A percentile compares a stretch with the other conserved stretches of the same genome.
phyloP scores from a whole-genome alignment of 371 early-diverging fungal genomes.

The Dentiscutata heterogama region DNA sequence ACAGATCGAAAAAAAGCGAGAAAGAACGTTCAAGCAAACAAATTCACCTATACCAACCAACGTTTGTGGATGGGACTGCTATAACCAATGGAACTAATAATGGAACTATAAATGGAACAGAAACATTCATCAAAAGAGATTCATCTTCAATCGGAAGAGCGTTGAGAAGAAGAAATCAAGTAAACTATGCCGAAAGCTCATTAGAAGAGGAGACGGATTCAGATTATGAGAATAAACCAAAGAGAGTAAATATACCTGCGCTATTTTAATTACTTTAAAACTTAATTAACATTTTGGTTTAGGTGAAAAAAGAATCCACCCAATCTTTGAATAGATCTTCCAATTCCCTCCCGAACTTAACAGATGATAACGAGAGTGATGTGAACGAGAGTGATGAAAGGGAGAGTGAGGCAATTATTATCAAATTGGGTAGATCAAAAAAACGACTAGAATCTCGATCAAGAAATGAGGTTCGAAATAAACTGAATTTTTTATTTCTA shows the following conservation, averaged over 20 bases:
- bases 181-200: too few species aligned
- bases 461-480: not conserved
- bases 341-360: too few species aligned
- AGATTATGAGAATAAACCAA: too few species aligned
- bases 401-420: not conserved
- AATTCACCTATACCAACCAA: not conserved
- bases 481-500: not conserved
- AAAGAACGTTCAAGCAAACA: not conserved
- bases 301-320: too few species aligned
- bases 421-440: not conserved
- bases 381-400: not conserved
- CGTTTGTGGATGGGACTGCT: not conserved
- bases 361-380: not conserved
- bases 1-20: slow-evolving; percentile 9
- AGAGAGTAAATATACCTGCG: too few species aligned
- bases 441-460: not conserved
- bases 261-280: too few species aligned
- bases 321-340: too few species aligned
- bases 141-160: too few species aligned
- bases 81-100: not conserved
- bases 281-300: too few species aligned
- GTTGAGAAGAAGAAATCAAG: too few species aligned
- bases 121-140: not conserved
- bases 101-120: not conserved
- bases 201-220: too few species aligned